Evolutionary conservation across 352 stramenopile genomes (phyloP).

Genomic region (Peronospora farinosa): DNA sequence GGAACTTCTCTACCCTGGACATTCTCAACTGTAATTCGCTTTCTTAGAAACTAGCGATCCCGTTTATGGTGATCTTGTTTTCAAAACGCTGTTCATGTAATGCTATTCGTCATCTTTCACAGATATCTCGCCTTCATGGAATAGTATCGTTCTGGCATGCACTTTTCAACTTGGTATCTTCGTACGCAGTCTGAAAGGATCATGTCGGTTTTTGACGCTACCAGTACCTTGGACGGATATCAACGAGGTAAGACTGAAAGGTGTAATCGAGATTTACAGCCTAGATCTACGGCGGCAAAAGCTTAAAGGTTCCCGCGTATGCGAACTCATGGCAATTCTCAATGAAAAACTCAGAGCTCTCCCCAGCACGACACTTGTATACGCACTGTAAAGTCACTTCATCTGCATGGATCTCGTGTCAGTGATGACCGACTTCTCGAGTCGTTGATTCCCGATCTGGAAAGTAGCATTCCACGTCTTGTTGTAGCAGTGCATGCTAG

Average conservation of each 20-base stretch:
- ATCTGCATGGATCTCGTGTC: neutral
- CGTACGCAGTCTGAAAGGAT: too few species aligned
- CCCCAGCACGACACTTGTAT: neutral
- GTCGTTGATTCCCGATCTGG: neutral
- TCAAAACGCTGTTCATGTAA: too few species aligned
- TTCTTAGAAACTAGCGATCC: too few species aligned
- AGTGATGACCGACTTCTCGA: neutral
- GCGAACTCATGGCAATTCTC: conserved; percentile 2
- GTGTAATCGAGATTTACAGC: neutral
- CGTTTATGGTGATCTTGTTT: too few species aligned
- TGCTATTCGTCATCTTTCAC: too few species aligned
- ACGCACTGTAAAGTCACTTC: neutral
- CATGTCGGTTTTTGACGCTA: too few species aligned
- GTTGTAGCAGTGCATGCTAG: conserved; percentile 1
- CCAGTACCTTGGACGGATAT: neutral
- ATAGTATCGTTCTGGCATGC: too few species aligned
- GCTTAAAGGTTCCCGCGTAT: neutral
- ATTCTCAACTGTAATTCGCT: too few species aligned
- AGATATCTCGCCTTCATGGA: too few species aligned
- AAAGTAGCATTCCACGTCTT: neutral
- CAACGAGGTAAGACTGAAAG: neutral
- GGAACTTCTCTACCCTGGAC: too few species aligned
- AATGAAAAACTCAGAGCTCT: neutral
- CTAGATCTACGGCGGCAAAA: neutral
- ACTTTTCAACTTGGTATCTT: too few species aligned